These are phyloP conservation scores for Austroboletus niveus DNA, from an alignment of 1,284 basidiomycete species.

Conservation along the genomic window DNA sequence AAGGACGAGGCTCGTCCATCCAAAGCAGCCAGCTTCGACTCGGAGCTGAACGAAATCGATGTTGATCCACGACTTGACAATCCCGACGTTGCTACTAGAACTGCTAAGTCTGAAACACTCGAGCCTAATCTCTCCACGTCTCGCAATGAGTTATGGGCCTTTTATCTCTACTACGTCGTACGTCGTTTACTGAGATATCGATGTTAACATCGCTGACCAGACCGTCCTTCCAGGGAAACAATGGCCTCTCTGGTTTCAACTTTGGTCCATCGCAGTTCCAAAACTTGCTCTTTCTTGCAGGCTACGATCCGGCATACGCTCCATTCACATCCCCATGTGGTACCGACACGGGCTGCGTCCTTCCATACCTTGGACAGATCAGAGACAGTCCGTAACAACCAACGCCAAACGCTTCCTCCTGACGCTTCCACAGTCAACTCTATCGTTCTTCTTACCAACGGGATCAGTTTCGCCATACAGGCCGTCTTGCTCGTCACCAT, in stretches of 20 bases:
- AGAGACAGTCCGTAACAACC: constrained; percentile 52
- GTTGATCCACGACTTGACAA: neutral
- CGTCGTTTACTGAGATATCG: constrained; percentile 10
- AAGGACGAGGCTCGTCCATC: neutral
- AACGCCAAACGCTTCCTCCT: neutral
- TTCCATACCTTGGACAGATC: constrained; percentile 62
- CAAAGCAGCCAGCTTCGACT: neutral
- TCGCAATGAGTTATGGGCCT: constrained; percentile 62
- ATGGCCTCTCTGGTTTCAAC: constrained; percentile 71
- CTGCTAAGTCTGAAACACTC: neutral
- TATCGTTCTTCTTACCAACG: constrained; percentile 74
- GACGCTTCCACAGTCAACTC: constrained; percentile 56
- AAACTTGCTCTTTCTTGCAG: constrained; percentile 69
- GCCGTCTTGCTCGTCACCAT: constrained; percentile 61
- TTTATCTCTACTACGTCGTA: constrained; percentile 68
- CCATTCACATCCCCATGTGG: constrained; percentile 54
- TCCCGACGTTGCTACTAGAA: neutral
- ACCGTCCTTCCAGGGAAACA: constrained; percentile 50
- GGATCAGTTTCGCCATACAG: constrained; percentile 73
- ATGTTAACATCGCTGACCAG: neutral
- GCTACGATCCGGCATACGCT: constrained; percentile 61
- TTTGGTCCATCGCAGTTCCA: constrained; percentile 77
- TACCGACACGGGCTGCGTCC: constrained; percentile 52
- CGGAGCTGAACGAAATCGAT: neutral
- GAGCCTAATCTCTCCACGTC: constrained; percentile 40